Base-by-base conservation (phyloP, 306 rosid genomes). In the Ziziphus jujuba region DNA sequence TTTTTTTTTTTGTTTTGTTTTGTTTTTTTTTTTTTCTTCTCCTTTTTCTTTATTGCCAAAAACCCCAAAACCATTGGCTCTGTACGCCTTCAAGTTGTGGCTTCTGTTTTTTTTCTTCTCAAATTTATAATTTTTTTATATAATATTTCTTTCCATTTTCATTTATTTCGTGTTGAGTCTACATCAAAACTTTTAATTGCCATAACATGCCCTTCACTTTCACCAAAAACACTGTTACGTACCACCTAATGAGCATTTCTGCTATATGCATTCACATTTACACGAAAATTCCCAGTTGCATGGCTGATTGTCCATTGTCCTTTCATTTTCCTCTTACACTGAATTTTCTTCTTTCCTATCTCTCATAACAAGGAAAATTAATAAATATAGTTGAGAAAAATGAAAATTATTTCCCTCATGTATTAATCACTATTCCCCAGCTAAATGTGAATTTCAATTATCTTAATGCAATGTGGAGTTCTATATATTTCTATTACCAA, bases 51-150 rank as follows among this genome's bases (percentile, higher is more conserved):
- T 44, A 36, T 67, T 45, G 62, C 74, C 63, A 53, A 45, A 75
- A 22, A 67, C 65, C 28, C 19, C 24, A 7, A 62, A 62, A 67
- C 65, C 45, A 51, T 66, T 44, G 75, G 43, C 61, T 55, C 47
- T 19, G 28, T 56, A 57, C 21, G 49, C 50, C 36, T 61, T 71
- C 61, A 68, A 72, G 64, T 74, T 66, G 84, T 38, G 80, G 78
- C 73, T 60, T 65, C 53, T 52, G 9, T 71, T 72, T 31, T 33
- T 65, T 20, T 17, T 13, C 45, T 11, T 65, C 50, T 7, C 19
- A 11, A 11, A 45, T 63, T 1, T 28, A 28, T 20, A 51, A 53
- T 48, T 21, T 20, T 7, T 53, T 35, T 16, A n/a, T n/a, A n/a
- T n/a, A n/a, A n/a, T 31, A 15, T 53, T 14, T 47, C 20, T 4